Evolutionary conservation across 257 asterid genomes (phyloP), one percentile per base, ranked within the genome.

Genomic region (Forsythia viridissima): DNA sequence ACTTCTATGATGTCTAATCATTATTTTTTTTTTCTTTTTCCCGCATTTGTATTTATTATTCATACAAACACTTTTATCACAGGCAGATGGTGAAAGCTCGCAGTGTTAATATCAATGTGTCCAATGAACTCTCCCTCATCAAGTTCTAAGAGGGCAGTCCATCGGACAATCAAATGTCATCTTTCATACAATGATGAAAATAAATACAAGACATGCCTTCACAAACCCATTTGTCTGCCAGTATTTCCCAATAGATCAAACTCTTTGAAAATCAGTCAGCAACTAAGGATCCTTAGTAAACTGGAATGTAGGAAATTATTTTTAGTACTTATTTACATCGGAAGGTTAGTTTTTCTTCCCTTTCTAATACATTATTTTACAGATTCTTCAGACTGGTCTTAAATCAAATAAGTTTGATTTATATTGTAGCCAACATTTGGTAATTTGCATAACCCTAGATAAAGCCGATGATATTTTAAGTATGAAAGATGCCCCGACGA

Each of bases 301-400:
- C 90, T 94, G 0, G 92, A 88, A 40, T 92, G 44, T 79, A 82
- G 92, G 84, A 92, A 78, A 76, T 78, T 90, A 46, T 91, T 92
- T 85, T 44, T 94, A 83, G 67, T 94, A 74, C 80, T 88, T 41
- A 88, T 91, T 83, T 94, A 91, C 88, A 82, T 75, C 67, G 89
- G 89, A 81, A 85, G 88, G 98, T 94, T 79, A 84, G 86, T 80
- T 73, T 75, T 15, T 3, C 75, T 68, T 70, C 20, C 79, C 38
- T 24, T 30, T 46, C 21, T 63, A 59, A 42, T 65, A 21, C 67
- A 41, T 38, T 66, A 42, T 61, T 24, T 73, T 71, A 20, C 51
- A 51, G 21, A 38, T 67, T 59, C 59, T 5, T 76, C 63, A 16
- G 15, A 44, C 48, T 76, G n/a, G 46, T 37, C 65, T 59, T 79